Base-by-base conservation (phyloP, 1,284 basidiomycete species). In the Microbotryum violaceum region DNA sequence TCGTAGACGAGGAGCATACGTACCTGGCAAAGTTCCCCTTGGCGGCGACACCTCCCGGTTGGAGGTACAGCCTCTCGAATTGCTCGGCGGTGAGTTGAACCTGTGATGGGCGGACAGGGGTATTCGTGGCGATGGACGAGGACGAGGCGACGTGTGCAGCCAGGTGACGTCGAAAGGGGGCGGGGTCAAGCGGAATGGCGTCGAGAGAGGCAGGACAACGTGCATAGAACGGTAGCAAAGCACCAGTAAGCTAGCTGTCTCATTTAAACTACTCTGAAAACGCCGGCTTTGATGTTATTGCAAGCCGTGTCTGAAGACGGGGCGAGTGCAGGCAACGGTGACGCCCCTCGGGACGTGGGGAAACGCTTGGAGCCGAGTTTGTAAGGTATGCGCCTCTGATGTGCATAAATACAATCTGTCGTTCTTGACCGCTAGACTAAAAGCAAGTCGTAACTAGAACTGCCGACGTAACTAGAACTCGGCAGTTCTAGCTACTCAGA, bases 51-150 rank as follows among this genome's bases (percentile, higher is more conserved):
- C 70, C 69, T 23, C 69, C 69, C 0, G 69, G 70, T 57, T 69
- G 64, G 21, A 71, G 64, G 56, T 68, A 70, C 12, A 69, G 65
- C 16, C 66, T 64, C 51, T 67, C 62, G 47, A 62, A 66, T 42
- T 68, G 64, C 52, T 68, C 67, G n/a, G 59, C 54, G 12, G 67
- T 62, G 56, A 55, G 27, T 21, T 51, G 37, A 25, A 50, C 56
- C 56, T 55, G 12, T 42, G 37, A 42, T 42, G 37, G 18, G 37
- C 37, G 37, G 37, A 16, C 14, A 42, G 37, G 37, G 37, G 16
- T 42, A 18, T 42, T 5, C 18, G 16, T 42, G 37, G 6, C 37
- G 37, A 18, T 18, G 37, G 37, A 18, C 37, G 37, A 42, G 37
- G 37, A 18, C 37, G 37, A 42, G 4, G 37, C 10, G 16, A 42